Evolutionary conservation across 192 early-diverging fungal genomes (phyloP).

Genomic region (Mortierella claussenii): DNA sequence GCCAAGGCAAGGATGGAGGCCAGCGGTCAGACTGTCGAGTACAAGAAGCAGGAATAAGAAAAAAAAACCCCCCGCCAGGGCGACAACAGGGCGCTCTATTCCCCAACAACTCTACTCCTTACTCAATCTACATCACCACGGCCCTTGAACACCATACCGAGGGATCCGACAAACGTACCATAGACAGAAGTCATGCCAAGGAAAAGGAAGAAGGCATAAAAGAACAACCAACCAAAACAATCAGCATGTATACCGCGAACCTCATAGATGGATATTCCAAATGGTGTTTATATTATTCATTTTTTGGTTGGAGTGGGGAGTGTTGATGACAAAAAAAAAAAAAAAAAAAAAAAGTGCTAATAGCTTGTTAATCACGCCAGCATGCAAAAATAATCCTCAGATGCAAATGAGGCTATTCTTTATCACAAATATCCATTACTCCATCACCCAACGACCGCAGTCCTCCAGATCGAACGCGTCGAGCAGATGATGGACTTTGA

Average conservation of each 20-base stretch:
- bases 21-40: constrained; percentile 70
- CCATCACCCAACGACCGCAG: constrained; percentile 11
- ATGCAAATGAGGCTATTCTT: background rate
- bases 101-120: too few species aligned
- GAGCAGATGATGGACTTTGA: constrained; percentile 13
- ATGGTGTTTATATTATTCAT: background rate
- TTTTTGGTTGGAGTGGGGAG: too few species aligned
- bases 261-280: background rate
- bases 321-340: too few species aligned
- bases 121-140: too few species aligned
- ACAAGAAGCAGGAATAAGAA: constrained; percentile 62
- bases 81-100: too few species aligned
- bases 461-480: background rate
- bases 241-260: background rate
- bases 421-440: constrained; percentile 20
- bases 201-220: constrained; percentile 31
- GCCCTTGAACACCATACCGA: too few species aligned
- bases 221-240: constrained; percentile 39
- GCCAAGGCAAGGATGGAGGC: constrained; percentile 79
- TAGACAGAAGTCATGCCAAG: too few species aligned
- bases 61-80: too few species aligned
- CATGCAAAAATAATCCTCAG: too few species aligned
- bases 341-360: too few species aligned
- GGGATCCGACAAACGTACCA: too few species aligned
- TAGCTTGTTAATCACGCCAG: too few species aligned